A percentile compares a stretch with the other conserved stretches of the same genome.
Conservation (phyloP, 1,284 basidiomycete species). For the Schizophyllum commune region DNA sequence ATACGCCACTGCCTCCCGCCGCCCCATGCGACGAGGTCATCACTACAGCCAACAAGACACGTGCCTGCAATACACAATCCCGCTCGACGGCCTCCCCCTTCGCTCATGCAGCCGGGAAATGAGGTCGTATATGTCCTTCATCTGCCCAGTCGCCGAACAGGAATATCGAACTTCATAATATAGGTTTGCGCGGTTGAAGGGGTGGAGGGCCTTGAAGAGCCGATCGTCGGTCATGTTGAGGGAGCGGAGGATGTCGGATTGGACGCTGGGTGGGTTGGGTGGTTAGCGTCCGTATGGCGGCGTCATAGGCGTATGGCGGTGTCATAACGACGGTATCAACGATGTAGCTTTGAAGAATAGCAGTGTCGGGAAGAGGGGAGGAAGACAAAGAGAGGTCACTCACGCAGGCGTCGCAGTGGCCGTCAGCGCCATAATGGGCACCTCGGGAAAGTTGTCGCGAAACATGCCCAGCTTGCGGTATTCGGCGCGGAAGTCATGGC, state of each 20-base stretch:
- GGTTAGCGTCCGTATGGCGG: too few relatives aligned
- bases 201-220: slow-evolving; percentile 61
- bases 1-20: too few relatives aligned
- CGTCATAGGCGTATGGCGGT: too few relatives aligned
- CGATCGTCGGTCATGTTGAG: slow-evolving; percentile 51
- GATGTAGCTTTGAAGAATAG: slow-evolving; percentile 5
- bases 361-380: not conserved
- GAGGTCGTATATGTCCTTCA: slow-evolving; percentile 61
- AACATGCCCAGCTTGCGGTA: slow-evolving; percentile 70
- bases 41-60: too few relatives aligned
- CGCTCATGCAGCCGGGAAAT: slow-evolving; percentile 53
- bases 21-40: too few relatives aligned
- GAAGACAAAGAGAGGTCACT: slow-evolving; percentile 12
- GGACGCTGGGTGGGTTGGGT: slow-evolving; percentile 39
- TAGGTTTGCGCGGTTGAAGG: slow-evolving; percentile 75
- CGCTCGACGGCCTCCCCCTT: slow-evolving; percentile 56
- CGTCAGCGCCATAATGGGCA: slow-evolving; percentile 83
- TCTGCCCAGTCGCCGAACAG: slow-evolving; percentile 23
- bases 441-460: slow-evolving; percentile 54
- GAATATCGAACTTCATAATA: slow-evolving; percentile 62
- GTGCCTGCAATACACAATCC: slow-evolving; percentile 64
- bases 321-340: too few relatives aligned
- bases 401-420: slow-evolving; percentile 66
- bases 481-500: slow-evolving; percentile 69
- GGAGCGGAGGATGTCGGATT: slow-evolving; percentile 60